Evolutionary conservation across 2,329 filamentous ascomycete genomes (phyloP), one percentile per base, ranked within the genome.

Genomic region (Calonectria pauciramosa): DNA sequence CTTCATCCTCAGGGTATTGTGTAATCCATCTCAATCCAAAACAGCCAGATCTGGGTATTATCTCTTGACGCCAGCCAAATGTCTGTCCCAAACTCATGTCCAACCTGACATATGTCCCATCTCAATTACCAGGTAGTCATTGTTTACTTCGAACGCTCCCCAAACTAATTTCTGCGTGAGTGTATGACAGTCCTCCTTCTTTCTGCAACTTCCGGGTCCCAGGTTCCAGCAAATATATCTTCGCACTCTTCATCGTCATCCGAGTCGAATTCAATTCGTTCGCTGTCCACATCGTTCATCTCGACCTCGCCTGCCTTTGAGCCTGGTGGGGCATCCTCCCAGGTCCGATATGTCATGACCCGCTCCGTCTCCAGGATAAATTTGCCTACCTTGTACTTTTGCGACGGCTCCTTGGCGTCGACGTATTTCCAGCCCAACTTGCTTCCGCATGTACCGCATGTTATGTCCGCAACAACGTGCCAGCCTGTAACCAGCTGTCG

Each of bases 361-460:
- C 90, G 86, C 81, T 90, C 88, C 49, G 89, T 91, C 85, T 94
- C 92, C 49, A 94, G 82, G 36, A 94, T 93, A 81, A 91, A 94
- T 82, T 93, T 94, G 77, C 92, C 92, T 65, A 93, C 87, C 83
- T 94, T 94, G 86, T 94, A 94, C 81, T 88, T 89, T 82, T 94
- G 92, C 60, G 86, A 84, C 70, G 85, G 80, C 78, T 93, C 90
- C 74, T 88, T 88, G 2, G 92, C 92, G 81, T 92, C 90, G 54
- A 93, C 87, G 79, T 94, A 94, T 83, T 93, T 93, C 92, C 92
- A 94, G 23, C 92, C 92, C 11, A 94, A 81, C 78, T 90, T 90
- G 67, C 85, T 86, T 32, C 85, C 84, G 83, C 92, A 94, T 32
- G 89, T 85, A 13, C 82, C 82, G 80, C 92, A 94, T 60, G 83